These are phyloP conservation scores for Theileria parva DNA, from an alignment of 169 alveolate species.

Conservation along the genomic window DNA sequence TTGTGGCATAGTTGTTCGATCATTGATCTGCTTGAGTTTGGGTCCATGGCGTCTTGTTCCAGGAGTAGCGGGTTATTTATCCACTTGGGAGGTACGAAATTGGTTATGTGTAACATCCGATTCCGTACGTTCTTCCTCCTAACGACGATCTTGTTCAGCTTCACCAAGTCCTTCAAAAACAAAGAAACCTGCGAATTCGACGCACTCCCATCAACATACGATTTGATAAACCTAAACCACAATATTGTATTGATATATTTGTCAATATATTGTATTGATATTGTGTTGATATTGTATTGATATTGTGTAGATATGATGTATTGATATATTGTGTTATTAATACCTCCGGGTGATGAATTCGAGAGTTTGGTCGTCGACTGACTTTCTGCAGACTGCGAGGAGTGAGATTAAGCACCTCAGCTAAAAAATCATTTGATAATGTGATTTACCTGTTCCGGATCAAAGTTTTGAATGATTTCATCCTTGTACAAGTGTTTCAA, in stretches of 20 bases:
- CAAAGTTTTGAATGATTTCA: conserved; percentile 40
- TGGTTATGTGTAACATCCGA: conserved; percentile 10
- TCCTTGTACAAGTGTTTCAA: conserved; percentile 39
- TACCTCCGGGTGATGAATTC: conserved; percentile 42
- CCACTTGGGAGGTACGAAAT: conserved; percentile 47
- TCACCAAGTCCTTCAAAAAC: conserved; percentile 65
- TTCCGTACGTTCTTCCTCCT: conserved; percentile 31
- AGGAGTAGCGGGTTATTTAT: conserved; percentile 33
- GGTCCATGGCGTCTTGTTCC: conserved; percentile 1
- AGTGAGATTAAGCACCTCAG: conserved; percentile 38
- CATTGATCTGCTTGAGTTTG: conserved; percentile 31
- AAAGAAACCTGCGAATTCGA: conserved; percentile 32
- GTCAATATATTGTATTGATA: too few species aligned
- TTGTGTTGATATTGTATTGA: too few species aligned
- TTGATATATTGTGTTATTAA: too few species aligned
- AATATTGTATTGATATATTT: not conserved
- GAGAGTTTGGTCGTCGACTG: conserved; percentile 27
- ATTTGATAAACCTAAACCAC: conserved; percentile 19
- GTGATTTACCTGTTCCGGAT: conserved; percentile 50
- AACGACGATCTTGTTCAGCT: conserved; percentile 31
- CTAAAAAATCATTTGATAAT: not conserved
- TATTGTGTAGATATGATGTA: too few species aligned
- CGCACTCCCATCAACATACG: conserved; percentile 41
- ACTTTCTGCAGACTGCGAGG: conserved; percentile 37
- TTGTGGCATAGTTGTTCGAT: conserved; percentile 45